phyloP scores from a whole-genome alignment of 1,284 basidiomycete genomes.

The Xerocomus nothofagi region DNA sequence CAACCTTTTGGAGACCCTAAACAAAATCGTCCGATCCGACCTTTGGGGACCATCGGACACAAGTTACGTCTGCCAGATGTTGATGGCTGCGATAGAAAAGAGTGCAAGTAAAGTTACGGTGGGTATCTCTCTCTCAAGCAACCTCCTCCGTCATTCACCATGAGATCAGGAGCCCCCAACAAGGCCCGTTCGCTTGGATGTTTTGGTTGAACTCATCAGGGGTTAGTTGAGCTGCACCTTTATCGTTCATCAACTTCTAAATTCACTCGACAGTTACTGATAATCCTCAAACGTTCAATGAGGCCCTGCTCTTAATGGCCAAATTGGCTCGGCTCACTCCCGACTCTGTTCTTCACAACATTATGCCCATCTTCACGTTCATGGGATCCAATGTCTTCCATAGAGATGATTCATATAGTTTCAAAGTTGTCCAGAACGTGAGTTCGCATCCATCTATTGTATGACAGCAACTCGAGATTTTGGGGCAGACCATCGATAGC shows the following conservation, averaged over 20 bases:
- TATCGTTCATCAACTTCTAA: constrained; percentile 4
- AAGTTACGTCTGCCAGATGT: constrained; percentile 81
- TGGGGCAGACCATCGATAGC: constrained; percentile 79
- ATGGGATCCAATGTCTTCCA: constrained; percentile 98
- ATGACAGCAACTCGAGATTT: constrained; percentile 2
- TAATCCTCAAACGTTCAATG: constrained; percentile 94
- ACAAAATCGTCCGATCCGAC: constrained; percentile 54
- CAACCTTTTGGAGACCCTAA: constrained; percentile 73
- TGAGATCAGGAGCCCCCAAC: constrained; percentile 45
- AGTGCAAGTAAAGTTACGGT: constrained; percentile 64
- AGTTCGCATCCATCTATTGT: neutral
- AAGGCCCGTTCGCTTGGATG: constrained; percentile 66
- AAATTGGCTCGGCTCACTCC: constrained; percentile 83
- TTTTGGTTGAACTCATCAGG: constrained; percentile 85
- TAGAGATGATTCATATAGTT: constrained; percentile 93
- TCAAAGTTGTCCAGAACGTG: constrained; percentile 92
- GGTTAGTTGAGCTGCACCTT: constrained; percentile 45
- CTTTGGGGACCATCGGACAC: constrained; percentile 56
- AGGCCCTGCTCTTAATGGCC: constrained; percentile 89
- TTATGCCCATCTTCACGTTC: constrained; percentile 99
- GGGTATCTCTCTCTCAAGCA: constrained; percentile 18
- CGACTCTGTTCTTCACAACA: constrained; percentile 89
- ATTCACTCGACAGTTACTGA: constrained; percentile 58
- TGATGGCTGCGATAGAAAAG: constrained; percentile 81
- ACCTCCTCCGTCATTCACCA: constrained; percentile 7